Evolutionary conservation across 2,329 filamentous ascomycete genomes (phyloP).

Genomic region (Cladophialophora bantiana): DNA sequence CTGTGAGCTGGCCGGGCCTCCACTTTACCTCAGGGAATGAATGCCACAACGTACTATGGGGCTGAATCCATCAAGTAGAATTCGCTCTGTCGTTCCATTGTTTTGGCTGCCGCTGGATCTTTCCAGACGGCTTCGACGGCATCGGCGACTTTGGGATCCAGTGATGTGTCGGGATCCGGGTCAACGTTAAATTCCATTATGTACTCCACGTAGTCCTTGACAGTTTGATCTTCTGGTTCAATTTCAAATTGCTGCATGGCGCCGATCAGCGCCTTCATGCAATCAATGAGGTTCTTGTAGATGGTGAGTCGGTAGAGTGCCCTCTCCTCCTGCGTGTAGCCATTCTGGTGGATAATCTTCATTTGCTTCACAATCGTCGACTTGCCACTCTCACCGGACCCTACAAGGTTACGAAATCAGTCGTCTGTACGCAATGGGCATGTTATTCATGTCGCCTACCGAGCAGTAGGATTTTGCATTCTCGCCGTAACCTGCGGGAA

Average conservation of each 20-base stretch:
- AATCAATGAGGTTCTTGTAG: constrained; percentile 98
- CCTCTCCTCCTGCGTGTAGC: constrained; percentile 92
- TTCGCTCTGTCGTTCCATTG: constrained; percentile 94
- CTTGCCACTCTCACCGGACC: constrained; percentile 97
- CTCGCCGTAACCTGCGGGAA: constrained; percentile 85
- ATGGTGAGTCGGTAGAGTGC: constrained; percentile 94
- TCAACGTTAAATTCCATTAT: constrained; percentile 88
- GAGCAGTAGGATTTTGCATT: constrained; percentile 97
- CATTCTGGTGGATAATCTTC: constrained; percentile 99
- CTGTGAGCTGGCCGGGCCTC: constrained; percentile 27
- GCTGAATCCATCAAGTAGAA: constrained; percentile 99
- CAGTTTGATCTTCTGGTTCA: constrained; percentile 73
- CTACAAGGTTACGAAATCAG: constrained; percentile 56
- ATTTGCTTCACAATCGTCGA: constrained; percentile 99
- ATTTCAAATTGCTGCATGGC: constrained; percentile 94
- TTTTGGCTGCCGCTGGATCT: constrained; percentile 79
- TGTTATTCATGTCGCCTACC: constrained; percentile 63
- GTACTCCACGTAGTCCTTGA: constrained; percentile 77
- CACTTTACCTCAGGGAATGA: neutral
- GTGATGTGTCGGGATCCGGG: constrained; percentile 82
- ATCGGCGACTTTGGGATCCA: constrained; percentile 80
- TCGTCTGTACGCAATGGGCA: constrained; percentile 21
- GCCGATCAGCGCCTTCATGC: constrained; percentile 88
- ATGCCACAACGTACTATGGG: constrained; percentile 78
- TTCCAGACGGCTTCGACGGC: constrained; percentile 90